phyloP scores from a whole-genome alignment of 495 filamentous ascomycete species.

The Penicillium waksmanii region DNA sequence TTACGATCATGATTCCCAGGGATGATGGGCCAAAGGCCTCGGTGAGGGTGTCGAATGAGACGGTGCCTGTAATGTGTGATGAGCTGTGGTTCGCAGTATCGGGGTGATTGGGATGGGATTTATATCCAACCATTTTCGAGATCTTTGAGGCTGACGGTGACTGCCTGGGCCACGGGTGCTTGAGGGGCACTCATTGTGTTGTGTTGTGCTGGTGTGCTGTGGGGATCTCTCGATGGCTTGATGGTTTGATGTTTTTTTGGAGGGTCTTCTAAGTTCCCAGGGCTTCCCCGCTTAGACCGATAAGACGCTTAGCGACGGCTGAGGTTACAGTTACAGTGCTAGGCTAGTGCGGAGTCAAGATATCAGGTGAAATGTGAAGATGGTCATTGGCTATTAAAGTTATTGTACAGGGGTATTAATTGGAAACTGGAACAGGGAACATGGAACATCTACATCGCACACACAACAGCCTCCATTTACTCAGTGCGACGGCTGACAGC shows the following conservation, averaged over 20 bases:
- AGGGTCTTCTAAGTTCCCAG: background rate
- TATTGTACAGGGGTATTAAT: slow-evolving; percentile 15
- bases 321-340: background rate
- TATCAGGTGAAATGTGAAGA: background rate
- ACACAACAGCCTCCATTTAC: slow-evolving; percentile 54
- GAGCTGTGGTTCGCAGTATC: background rate
- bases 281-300: slow-evolving; percentile 33
- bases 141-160: slow-evolving; percentile 59
- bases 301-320: slow-evolving; percentile 16
- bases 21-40: slow-evolving; percentile 91
- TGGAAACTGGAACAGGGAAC: background rate
- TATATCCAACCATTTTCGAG: slow-evolving; percentile 39
- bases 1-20: slow-evolving; percentile 89
- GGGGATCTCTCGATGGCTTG: background rate
- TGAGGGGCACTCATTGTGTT: slow-evolving; percentile 15
- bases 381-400: background rate
- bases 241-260: background rate
- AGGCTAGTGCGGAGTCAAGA: background rate
- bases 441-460: slow-evolving; percentile 26
- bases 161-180: slow-evolving; percentile 42
- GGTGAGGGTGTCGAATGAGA: slow-evolving; percentile 74
- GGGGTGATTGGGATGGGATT: background rate
- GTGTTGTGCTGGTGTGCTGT: background rate
- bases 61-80: slow-evolving; percentile 54
- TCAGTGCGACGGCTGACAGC: slow-evolving; percentile 37